These are phyloP conservation scores for Sporobolomyces pararoseus DNA, from an alignment of 768 basidiomycete species.

Conservation along the genomic window DNA sequence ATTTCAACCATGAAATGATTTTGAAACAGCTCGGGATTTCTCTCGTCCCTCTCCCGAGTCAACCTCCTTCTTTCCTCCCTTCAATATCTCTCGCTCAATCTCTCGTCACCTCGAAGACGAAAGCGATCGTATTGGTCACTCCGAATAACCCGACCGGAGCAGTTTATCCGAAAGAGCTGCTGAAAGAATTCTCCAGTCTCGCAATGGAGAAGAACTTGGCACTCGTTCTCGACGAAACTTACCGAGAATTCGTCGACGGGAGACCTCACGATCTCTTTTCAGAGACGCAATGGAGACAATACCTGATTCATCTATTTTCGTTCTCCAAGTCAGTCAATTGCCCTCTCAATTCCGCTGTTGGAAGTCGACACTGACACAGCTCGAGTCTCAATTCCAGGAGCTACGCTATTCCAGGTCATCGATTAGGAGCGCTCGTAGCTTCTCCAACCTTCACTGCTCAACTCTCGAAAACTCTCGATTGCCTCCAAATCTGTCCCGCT, in stretches of 20 bases:
- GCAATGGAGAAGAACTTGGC: slow-evolving; percentile 59
- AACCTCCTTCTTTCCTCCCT: slow-evolving; percentile 61
- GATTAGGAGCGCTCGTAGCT: slow-evolving; percentile 68
- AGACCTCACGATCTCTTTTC: slow-evolving; percentile 61
- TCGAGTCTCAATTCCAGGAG: too few relatives aligned
- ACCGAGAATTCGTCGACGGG: slow-evolving; percentile 66
- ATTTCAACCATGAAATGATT: slow-evolving; percentile 34
- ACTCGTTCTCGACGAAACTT: slow-evolving; percentile 81
- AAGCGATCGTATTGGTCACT: slow-evolving; percentile 69
- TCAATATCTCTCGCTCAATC: slow-evolving; percentile 55
- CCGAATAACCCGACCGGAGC: slow-evolving; percentile 78
- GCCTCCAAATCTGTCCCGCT: slow-evolving; percentile 70
- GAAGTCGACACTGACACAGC: neutral
- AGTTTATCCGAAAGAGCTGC: slow-evolving; percentile 59
- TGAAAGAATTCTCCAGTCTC: slow-evolving; percentile 61
- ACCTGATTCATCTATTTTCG: slow-evolving; percentile 43
- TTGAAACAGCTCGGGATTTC: slow-evolving; percentile 25
- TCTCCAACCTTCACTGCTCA: slow-evolving; percentile 58
- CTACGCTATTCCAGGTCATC: slow-evolving; percentile 74
- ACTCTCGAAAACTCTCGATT: slow-evolving; percentile 65
- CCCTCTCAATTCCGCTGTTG: neutral
- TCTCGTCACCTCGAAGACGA: slow-evolving; percentile 60
- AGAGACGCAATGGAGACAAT: slow-evolving; percentile 17
- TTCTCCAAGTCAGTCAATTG: slow-evolving; percentile 41
- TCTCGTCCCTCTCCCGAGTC: slow-evolving; percentile 43